Conservation (phyloP, 768 basidiomycete genomes). For the Lactifluus pinguis region DNA sequence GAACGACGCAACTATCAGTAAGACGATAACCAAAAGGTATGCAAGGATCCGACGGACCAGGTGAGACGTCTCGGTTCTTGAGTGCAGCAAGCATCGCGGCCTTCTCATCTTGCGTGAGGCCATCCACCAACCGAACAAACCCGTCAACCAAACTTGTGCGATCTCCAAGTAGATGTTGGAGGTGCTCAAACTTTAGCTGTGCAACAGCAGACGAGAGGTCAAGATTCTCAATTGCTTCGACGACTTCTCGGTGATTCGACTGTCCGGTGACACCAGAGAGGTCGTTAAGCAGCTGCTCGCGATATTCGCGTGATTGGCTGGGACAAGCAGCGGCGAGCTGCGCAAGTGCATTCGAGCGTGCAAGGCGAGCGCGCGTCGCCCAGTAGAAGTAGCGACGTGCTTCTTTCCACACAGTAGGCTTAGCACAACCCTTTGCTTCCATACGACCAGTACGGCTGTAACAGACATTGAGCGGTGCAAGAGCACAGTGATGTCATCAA, state of each 20-base stretch:
- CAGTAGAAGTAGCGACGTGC: constrained; percentile 90
- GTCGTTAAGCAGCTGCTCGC: constrained; percentile 52
- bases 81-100: constrained; percentile 49
- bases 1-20: constrained; percentile 11
- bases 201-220: constrained; percentile 54
- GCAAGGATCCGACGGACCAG: constrained; percentile 37
- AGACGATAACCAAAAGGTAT: no score
- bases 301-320: constrained; percentile 55
- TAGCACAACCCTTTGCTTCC: constrained; percentile 96
- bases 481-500: not conserved
- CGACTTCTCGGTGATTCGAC: constrained; percentile 47
- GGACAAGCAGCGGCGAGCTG: constrained; percentile 66
- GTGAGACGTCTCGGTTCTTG: constrained; percentile 46
- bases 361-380: constrained; percentile 78
- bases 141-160: constrained; percentile 70
- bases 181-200: constrained; percentile 60
- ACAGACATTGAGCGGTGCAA: not conserved
- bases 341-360: constrained; percentile 54
- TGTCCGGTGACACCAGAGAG: constrained; percentile 46
- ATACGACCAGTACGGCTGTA: constrained; percentile 84
- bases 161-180: constrained; percentile 64
- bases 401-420: constrained; percentile 77
- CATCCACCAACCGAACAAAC: constrained; percentile 62
- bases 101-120: constrained; percentile 66
- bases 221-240: constrained; percentile 60